Base-by-base conservation (phyloP, 257 asterid species). In the Euphrasia confusa region DNA sequence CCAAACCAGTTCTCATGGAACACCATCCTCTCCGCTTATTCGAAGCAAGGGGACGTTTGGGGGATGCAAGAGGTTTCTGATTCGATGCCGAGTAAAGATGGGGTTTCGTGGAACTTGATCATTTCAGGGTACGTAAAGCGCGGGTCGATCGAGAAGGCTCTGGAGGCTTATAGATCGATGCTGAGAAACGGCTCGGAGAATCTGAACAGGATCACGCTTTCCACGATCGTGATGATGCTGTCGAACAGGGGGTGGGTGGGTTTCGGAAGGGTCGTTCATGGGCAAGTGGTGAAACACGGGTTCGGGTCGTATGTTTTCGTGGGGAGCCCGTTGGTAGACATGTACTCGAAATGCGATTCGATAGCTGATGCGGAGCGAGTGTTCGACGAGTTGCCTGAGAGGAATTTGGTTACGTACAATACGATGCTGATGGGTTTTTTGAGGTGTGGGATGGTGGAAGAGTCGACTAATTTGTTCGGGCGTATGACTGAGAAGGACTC, bases 71-170 rank as follows among this genome's bases (percentile, higher is more conserved):
- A 85, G 24, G 35, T 83, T 13, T 81, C 83, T 58, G 62, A 60
- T 67, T 27, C 67, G 68, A 84, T 88, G 67, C 97, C 95, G 11
- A 78, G 59, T 39, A 83, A 77, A 73, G 95, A 91, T 73, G 88
- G 88, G 78, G 90, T 89, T 14, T 84, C 97, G 12, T 92, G 99
- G 99, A 92, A 92, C 74, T 81, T 81, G 78, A 39, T 82, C 53
- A 86, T 89, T 61, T 89, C 99, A 14, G 99, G 96, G 58, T 92
- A 84, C 56, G 64, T 72, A 2, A 82, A 78, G 17, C 61, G 71
- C 24, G 94, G 89, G 69, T 60, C 65, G 72, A 37, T 5, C 49
- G 78, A 69, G 68, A 81, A 75, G 70, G 97, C 95, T 60, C 56
- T 92, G 12, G 71, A 80, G 78, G 82, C 86, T 54, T 92, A 86